phyloP scores from a whole-genome alignment of 495 filamentous ascomycete genomes.

The Podospora appendiculata region DNA sequence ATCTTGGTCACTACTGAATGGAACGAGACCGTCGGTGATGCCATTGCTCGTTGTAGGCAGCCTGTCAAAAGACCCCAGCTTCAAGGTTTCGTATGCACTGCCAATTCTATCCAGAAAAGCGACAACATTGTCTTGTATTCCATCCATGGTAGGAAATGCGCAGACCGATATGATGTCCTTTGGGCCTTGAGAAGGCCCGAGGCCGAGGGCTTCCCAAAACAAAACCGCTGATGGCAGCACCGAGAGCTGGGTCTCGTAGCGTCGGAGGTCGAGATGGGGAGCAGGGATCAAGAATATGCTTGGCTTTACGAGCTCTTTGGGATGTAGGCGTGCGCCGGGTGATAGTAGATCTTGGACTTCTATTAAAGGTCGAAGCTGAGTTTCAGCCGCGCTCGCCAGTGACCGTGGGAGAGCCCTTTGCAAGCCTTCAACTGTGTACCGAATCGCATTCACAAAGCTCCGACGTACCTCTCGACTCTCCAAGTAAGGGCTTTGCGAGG shows the following conservation, averaged over 20 bases:
- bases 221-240: conserved; percentile 68
- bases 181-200: conserved; percentile 66
- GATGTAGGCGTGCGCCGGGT: conserved; percentile 37
- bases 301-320: conserved; percentile 30
- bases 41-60: conserved; percentile 39
- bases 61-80: conserved; percentile 63
- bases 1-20: conserved; percentile 38
- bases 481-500: neutral
- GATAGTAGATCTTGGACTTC: conserved; percentile 44
- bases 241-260: conserved; percentile 65
- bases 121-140: conserved; percentile 50
- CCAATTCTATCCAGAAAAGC: conserved; percentile 65
- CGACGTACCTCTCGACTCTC: conserved; percentile 21
- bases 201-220: conserved; percentile 88
- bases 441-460: conserved; percentile 26
- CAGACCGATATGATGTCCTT: conserved; percentile 79
- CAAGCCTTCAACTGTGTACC: conserved; percentile 34
- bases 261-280: conserved; percentile 70
- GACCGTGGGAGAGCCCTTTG: conserved; percentile 27
- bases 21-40: conserved; percentile 52
- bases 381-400: conserved; percentile 26
- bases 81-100: conserved; percentile 69
- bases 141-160: conserved; percentile 60
- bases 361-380: conserved; percentile 37
- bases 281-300: conserved; percentile 44